Conservation (phyloP, 257 asterid species). For the Mentha longifolia region DNA sequence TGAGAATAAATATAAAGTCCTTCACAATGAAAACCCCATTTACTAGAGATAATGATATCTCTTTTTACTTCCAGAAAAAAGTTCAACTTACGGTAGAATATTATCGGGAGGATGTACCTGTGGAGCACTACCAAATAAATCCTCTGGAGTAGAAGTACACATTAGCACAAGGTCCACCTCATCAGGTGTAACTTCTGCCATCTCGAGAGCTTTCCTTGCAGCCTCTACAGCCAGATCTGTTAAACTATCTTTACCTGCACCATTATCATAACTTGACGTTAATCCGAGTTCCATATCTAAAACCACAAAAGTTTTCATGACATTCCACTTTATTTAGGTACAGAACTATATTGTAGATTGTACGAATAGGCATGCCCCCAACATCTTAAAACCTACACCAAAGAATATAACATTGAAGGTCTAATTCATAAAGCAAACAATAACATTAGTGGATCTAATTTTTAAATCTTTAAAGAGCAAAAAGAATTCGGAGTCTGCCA, state of each 20-base stretch:
- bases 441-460: neutral
- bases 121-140: slow-evolving; percentile 88
- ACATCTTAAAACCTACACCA: neutral
- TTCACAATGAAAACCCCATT: neutral
- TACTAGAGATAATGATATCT: neutral
- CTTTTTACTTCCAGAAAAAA: too few species aligned
- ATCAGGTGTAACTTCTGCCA: slow-evolving; percentile 83
- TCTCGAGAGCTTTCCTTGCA: slow-evolving; percentile 82
- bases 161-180: slow-evolving; percentile 81
- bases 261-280: slow-evolving; percentile 25
- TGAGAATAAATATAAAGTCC: neutral
- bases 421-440: neutral
- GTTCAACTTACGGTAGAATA: neutral
- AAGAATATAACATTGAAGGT: neutral
- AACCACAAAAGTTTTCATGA: neutral
- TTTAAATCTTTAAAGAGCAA: neutral
- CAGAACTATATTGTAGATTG: neutral
- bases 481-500: slow-evolving; percentile 5
- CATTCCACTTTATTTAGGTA: neutral
- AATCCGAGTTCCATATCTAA: slow-evolving; percentile 1
- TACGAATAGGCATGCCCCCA: neutral
- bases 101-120: slow-evolving; percentile 52
- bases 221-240: slow-evolving; percentile 74
- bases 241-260: slow-evolving; percentile 68
- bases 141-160: slow-evolving; percentile 92